A percentile compares a stretch with the other conserved stretches of the same genome.
Conservation (phyloP, 129 eudicot genomes). For the Pseudognaphalium luteoalbum region DNA sequence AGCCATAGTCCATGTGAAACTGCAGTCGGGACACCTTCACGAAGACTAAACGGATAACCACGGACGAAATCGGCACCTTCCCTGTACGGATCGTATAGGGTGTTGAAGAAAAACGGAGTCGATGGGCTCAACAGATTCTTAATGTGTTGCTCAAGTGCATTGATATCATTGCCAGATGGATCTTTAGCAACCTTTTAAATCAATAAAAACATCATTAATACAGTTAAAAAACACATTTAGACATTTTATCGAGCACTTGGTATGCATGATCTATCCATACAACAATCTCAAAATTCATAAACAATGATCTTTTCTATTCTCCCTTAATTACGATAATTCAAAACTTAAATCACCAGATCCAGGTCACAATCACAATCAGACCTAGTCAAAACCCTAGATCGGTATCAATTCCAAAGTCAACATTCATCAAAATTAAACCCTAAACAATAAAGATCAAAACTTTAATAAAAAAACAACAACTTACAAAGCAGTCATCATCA, state of each 20-base stretch:
- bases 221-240: background rate
- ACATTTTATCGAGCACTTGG: constrained; percentile 24
- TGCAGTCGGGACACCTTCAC: constrained; percentile 71
- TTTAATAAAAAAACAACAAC: constrained; percentile 7
- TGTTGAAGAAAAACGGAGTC: constrained; percentile 76
- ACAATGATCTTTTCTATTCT: background rate
- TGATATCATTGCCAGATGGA: constrained; percentile 66
- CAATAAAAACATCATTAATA: constrained; percentile 13
- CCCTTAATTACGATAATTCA: background rate
- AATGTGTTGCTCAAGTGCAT: constrained; percentile 76
- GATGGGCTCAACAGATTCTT: constrained; percentile 64
- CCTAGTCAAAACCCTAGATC: constrained; percentile 30
- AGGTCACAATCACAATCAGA: constrained; percentile 23
- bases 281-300: background rate
- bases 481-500: constrained; percentile 83
- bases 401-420: background rate
- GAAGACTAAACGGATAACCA: constrained; percentile 76
- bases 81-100: constrained; percentile 67
- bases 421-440: constrained; percentile 16
- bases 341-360: constrained; percentile 27
- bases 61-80: constrained; percentile 79
- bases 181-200: constrained; percentile 66
- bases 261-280: constrained; percentile 23
- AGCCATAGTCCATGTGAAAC: constrained; percentile 72
- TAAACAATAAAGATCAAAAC: background rate